Base-by-base conservation (phyloP, 1,284 basidiomycete genomes). In the Apiotrichum mycotoxinovorans region DNA sequence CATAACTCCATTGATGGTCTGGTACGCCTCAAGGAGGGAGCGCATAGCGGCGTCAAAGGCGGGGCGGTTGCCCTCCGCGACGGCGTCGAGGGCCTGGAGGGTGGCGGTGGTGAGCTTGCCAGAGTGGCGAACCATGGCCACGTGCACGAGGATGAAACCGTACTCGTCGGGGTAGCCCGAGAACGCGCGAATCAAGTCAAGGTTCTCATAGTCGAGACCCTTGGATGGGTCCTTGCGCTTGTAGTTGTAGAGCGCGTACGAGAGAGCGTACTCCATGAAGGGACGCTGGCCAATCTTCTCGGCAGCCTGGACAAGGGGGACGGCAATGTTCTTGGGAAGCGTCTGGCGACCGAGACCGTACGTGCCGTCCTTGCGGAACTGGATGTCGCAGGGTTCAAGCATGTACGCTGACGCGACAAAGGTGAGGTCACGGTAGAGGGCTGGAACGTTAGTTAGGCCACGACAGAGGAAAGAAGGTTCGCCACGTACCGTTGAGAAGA, bases 191-290 rank as follows among this genome's bases (percentile, higher is more conserved):
- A 62, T 62, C 23, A 62, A 57, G 50, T 62, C 57, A 38, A 52
- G 51, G 57, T 62, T 62, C 37, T 58, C 60, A 23, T 56, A 62
- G 51, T 62, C 56, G 43, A 62, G 47, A 2, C 34, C 40, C 47
- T 51, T 51, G 33, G 20, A 44, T 30, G 50, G 40, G 56, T 58
- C 60, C 42, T 51, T 53, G 34, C 57, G 56, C 43, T 53, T 51
- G 54, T 62, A 62, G 60, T 62, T 62, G 60, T 62, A 62, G 17
- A 62, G 57, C 22, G 60, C 60, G 30, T 62, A 62, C 33, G 60
- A 62, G 25, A 62, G 60, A 3, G 60, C 60, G 10, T 62, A 62
- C 60, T 62, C 60, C 60, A 62, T 62, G 54, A 62, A 62, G 1
- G 60, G 60, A 11, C 54, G 53, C 60, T 62, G 60, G 43, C 60